Conservation (phyloP, 805 yeast genomes). For the Starmerella floricola region DNA sequence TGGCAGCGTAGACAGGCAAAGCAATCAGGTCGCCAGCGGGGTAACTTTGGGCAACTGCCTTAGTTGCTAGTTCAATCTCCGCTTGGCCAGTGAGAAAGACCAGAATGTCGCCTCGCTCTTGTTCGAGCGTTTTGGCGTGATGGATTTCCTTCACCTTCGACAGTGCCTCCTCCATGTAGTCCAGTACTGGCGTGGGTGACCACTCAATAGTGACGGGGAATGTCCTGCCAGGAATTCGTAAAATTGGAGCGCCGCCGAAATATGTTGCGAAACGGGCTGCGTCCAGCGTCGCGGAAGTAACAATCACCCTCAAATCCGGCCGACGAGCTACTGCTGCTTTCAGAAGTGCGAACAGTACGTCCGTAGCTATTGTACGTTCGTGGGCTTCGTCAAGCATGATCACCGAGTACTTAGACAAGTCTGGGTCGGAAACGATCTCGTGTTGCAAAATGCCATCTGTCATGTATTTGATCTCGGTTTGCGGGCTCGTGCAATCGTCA, state of each 20-base stretch:
- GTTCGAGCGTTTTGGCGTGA: constrained; percentile 39
- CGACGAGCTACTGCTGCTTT: constrained; percentile 56
- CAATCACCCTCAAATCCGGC: constrained; percentile 58
- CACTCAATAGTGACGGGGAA: constrained; percentile 81
- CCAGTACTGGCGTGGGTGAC: constrained; percentile 78
- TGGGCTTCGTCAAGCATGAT: constrained; percentile 96
- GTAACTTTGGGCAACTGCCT: constrained; percentile 40
- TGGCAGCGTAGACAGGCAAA: constrained; percentile 81
- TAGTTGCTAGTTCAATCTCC: constrained; percentile 84
- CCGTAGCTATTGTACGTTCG: constrained; percentile 90
- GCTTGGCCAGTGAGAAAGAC: constrained; percentile 94
- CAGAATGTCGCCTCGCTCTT: constrained; percentile 56
- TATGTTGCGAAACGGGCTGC: constrained; percentile 75
- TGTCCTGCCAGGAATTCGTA: constrained; percentile 85
- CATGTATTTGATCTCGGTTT: constrained; percentile 72
- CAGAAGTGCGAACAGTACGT: constrained; percentile 62
- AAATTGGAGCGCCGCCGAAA: constrained; percentile 73
- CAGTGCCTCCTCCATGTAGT: constrained; percentile 79
- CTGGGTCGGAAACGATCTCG: constrained; percentile 71
- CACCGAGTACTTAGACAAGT: constrained; percentile 53
- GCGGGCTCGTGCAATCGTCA: constrained; percentile 58
- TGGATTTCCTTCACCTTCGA: constrained; percentile 84
- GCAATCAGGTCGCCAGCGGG: constrained; percentile 49
- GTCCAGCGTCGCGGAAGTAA: constrained; percentile 92
- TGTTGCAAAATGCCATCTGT: constrained; percentile 92